A percentile compares a stretch with the other conserved stretches of the same genome.
phyloP scores from a whole-genome alignment of 768 basidiomycete species.

The Dioszegia aurantiaca region DNA sequence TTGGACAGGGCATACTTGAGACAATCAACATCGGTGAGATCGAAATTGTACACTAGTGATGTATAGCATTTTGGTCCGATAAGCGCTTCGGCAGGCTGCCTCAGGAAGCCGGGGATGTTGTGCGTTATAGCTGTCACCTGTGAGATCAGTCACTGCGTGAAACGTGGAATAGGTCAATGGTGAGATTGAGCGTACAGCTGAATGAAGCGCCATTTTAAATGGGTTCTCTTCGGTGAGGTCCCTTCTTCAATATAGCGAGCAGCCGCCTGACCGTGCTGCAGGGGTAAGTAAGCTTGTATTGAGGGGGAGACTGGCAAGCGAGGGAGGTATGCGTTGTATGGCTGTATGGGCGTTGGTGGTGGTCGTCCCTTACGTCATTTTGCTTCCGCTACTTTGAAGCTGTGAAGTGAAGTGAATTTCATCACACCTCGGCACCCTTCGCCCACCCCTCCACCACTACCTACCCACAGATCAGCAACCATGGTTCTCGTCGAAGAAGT shows the following conservation, averaged over 20 bases:
- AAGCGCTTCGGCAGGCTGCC: slow-evolving; percentile 74
- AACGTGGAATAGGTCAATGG: background rate
- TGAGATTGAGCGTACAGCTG: slow-evolving; percentile 23
- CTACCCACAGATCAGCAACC: slow-evolving; percentile 8
- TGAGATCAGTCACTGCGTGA: background rate
- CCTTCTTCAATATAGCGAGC: background rate
- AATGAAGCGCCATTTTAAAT: slow-evolving; percentile 16
- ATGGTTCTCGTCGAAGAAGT: slow-evolving; percentile 93
- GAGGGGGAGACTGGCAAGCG: no score
- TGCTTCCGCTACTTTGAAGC: no score
- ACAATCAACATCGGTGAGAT: slow-evolving; percentile 73
- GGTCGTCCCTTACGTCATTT: no score
- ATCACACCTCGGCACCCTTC: background rate
- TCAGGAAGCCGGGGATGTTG: slow-evolving; percentile 80
- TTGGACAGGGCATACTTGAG: slow-evolving; percentile 90
- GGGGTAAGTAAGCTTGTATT: no score
- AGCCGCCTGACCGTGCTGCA: background rate
- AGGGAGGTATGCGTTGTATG: no score
- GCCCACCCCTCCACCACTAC: background rate
- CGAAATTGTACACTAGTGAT: slow-evolving; percentile 79
- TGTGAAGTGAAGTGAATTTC: no score
- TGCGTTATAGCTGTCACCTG: slow-evolving; percentile 60
- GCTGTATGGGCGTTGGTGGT: no score
- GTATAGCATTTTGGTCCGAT: slow-evolving; percentile 90
- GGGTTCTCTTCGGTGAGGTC: background rate